phyloP scores from a whole-genome alignment of 192 early-diverging fungal species.

The Helicostylum pulchrum region DNA sequence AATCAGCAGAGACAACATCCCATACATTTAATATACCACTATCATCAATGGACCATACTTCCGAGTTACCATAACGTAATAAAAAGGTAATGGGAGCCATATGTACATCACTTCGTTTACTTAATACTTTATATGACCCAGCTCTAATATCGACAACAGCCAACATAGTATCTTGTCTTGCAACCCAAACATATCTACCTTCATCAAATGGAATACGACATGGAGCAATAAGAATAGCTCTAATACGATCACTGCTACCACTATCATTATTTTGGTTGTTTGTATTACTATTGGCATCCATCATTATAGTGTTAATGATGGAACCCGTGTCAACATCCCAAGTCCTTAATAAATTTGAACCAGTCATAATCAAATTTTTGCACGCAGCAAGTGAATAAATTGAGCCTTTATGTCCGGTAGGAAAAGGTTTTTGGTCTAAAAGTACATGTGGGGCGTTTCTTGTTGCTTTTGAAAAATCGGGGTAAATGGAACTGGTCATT shows the following conservation, averaged over 20 bases:
- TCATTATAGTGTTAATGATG: constrained; percentile 40
- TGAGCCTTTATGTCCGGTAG: constrained; percentile 45
- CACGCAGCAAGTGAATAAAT: constrained; percentile 49
- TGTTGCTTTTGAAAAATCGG: constrained; percentile 53
- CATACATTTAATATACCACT: constrained; percentile 58
- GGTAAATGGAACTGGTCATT: constrained; percentile 23
- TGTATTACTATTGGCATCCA: constrained; percentile 49
- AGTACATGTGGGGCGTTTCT: constrained; percentile 54
- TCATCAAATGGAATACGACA: constrained; percentile 47
- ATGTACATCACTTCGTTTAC: constrained; percentile 43
- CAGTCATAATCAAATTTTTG: constrained; percentile 46
- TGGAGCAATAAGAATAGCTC: constrained; percentile 51
- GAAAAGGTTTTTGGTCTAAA: constrained; percentile 22
- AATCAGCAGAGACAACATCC: constrained; percentile 24
- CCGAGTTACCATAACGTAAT: constrained; percentile 43
- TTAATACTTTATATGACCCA: constrained; percentile 34
- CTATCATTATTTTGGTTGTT: constrained; percentile 42
- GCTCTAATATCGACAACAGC: constrained; percentile 46
- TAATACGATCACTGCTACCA: constrained; percentile 22
- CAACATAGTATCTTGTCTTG: constrained; percentile 59
- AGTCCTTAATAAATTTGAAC: constrained; percentile 39
- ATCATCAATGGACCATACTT: constrained; percentile 72
- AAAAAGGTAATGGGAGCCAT: constrained; percentile 51
- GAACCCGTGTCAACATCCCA: constrained; percentile 45
- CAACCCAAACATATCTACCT: constrained; percentile 65